Conservation (phyloP, 2,329 filamentous ascomycete species). For the Penicillium sp. region DNA sequence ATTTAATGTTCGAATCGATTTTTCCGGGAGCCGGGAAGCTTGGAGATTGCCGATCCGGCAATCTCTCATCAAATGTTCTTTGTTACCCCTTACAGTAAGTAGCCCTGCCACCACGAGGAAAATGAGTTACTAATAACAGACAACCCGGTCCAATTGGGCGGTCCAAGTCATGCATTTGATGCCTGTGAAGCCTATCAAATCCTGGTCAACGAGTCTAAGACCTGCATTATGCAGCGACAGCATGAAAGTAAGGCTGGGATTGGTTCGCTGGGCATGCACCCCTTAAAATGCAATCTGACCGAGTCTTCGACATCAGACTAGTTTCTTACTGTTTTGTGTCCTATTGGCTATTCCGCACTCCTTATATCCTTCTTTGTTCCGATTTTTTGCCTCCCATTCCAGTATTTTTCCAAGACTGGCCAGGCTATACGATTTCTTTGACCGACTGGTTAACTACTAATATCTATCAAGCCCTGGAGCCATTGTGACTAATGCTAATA, state of each 20-base stretch:
- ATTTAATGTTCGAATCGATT: not conserved
- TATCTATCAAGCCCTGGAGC: not conserved
- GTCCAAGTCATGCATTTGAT: not conserved
- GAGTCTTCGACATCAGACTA: not conserved
- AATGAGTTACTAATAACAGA: slow-evolving; percentile 1
- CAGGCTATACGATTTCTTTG: not conserved
- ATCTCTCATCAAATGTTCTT: slow-evolving; percentile 4
- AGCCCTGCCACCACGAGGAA: slow-evolving; percentile 21
- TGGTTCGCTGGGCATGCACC: not conserved
- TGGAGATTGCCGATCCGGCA: slow-evolving; percentile 20
- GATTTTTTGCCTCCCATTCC: not conserved
- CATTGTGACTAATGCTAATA: not conserved
- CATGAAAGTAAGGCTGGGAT: not conserved
- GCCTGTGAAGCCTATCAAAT: not conserved
- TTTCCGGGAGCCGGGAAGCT: slow-evolving; percentile 2
- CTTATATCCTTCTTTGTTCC: not conserved
- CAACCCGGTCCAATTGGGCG: not conserved
- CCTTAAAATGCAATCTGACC: not conserved
- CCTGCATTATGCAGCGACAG: not conserved
- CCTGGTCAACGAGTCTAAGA: not conserved
- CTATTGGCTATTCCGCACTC: not conserved
- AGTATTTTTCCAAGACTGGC: too few species aligned
- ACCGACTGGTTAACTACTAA: too few species aligned
- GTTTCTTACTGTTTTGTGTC: not conserved
- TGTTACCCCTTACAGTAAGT: slow-evolving; percentile 20